A percentile compares a stretch with the other conserved stretches of the same genome.
phyloP scores from a whole-genome alignment of 108 stramenopile genomes.

The Schizochytrium sp. region DNA sequence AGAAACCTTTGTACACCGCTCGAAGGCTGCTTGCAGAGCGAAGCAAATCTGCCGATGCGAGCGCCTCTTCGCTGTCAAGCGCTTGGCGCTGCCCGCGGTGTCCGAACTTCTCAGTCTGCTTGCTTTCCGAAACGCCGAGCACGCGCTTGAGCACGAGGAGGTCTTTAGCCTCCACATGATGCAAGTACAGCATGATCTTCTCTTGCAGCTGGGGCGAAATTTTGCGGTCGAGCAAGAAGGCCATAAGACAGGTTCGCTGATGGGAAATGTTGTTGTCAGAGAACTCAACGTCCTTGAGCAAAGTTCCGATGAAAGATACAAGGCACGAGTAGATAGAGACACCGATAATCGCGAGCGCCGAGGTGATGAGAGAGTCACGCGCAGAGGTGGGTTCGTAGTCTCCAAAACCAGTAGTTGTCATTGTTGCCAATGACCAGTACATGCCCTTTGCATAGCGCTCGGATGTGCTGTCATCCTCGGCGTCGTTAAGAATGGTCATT shows the following conservation, averaged over 20 bases:
- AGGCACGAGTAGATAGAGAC: not conserved
- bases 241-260: not conserved
- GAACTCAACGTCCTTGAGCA: not conserved
- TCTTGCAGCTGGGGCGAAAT: not conserved
- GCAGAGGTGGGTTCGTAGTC: not conserved
- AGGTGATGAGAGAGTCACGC: not conserved
- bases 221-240: not conserved
- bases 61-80: not conserved
- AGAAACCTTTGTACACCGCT: not conserved
- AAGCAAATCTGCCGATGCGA: not conserved
- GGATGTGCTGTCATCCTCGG: not conserved
- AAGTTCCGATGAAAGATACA: not conserved
- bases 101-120: not conserved
- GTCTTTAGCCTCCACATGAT: not conserved
- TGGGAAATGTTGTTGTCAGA: not conserved
- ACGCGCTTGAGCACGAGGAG: not conserved
- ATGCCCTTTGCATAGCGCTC: not conserved
- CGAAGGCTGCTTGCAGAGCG: not conserved
- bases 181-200: not conserved
- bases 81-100: not conserved
- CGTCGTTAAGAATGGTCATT: not conserved
- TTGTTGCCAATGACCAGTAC: slow-evolving; percentile 26
- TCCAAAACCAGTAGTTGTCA: slow-evolving; percentile 28
- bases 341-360: not conserved
- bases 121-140: not conserved